These are phyloP conservation scores for Cladosporium sp. DNA, from an alignment of 2,329 filamentous ascomycete genomes.

Conservation along the genomic window DNA sequence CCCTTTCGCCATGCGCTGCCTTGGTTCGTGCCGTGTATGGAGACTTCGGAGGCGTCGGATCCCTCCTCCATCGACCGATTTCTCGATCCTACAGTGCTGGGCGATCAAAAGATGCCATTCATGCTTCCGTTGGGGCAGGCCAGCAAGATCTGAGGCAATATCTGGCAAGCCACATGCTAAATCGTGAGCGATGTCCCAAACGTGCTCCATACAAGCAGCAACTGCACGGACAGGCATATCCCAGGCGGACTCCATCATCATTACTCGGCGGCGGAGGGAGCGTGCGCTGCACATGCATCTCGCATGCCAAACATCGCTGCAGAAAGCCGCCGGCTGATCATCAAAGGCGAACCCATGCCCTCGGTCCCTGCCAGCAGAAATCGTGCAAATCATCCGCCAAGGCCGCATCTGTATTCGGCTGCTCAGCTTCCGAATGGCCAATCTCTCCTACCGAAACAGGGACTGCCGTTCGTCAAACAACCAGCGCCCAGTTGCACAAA, in stretches of 20 bases:
- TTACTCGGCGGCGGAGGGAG: slow-evolving; percentile 1
- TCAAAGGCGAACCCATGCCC: not conserved
- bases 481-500: not conserved
- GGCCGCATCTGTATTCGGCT: slow-evolving; percentile 1
- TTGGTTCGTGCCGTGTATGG: not conserved
- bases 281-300: not conserved
- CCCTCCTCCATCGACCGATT: slow-evolving; percentile 4
- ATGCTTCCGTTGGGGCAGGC: slow-evolving; percentile 10
- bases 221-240: not conserved
- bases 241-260: not conserved
- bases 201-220: not conserved
- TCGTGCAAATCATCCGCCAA: slow-evolving; percentile 1
- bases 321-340: slow-evolving; percentile 14
- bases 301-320: slow-evolving; percentile 15
- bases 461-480: slow-evolving; percentile 3
- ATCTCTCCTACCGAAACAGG: slow-evolving; percentile 16
- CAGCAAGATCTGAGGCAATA: not conserved
- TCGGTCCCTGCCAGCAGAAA: not conserved
- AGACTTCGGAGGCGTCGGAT: not conserved
- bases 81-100: not conserved
- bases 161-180: slow-evolving; percentile 5
- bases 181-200: not conserved
- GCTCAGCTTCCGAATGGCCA: slow-evolving; percentile 6
- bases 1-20: slow-evolving; percentile 1
- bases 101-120: not conserved